phyloP scores from a whole-genome alignment of 768 basidiomycete species.

The Phallus indusiatus region DNA sequence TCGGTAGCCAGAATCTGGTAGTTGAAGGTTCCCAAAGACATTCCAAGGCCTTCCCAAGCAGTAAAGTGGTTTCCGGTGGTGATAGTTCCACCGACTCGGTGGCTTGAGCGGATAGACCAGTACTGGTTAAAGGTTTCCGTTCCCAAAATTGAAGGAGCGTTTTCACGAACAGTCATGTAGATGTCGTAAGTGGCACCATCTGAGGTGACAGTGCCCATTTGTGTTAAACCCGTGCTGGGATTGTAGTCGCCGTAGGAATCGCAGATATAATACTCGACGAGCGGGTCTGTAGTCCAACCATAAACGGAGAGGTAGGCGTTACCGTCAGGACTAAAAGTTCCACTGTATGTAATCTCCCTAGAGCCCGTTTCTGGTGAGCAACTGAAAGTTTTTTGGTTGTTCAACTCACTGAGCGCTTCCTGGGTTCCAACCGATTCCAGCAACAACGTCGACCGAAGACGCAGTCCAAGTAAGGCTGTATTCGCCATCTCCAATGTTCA shows the following conservation, averaged over 20 bases:
- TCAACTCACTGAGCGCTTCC: slow-evolving; percentile 19
- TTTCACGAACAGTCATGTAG: slow-evolving; percentile 27
- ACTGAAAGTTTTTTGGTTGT: not conserved
- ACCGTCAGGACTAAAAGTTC: slow-evolving; percentile 28
- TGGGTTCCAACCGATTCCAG: slow-evolving; percentile 33
- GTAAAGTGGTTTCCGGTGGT: slow-evolving; percentile 31
- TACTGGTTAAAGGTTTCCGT: slow-evolving; percentile 37
- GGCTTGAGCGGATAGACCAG: slow-evolving; percentile 34
- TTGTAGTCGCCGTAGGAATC: slow-evolving; percentile 34
- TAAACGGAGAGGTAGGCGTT: slow-evolving; percentile 37
- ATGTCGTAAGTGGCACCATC: slow-evolving; percentile 37
- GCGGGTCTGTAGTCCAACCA: slow-evolving; percentile 36
- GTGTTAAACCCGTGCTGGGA: slow-evolving; percentile 25
- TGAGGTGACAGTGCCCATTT: slow-evolving; percentile 30
- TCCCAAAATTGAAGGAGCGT: slow-evolving; percentile 34
- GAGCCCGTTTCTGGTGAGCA: not conserved
- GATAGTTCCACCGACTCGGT: slow-evolving; percentile 21
- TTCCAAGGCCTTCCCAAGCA: slow-evolving; percentile 30
- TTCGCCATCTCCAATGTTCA: slow-evolving; percentile 22
- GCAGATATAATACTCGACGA: slow-evolving; percentile 39
- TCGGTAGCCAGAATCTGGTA: slow-evolving; percentile 43
- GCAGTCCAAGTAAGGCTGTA: slow-evolving; percentile 25
- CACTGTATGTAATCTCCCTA: slow-evolving; percentile 31
- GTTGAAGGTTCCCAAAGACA: slow-evolving; percentile 29
- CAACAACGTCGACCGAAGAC: slow-evolving; percentile 27